A percentile compares a stretch with the other conserved stretches of the same genome.
Evolutionary conservation across 306 rosid genomes (phyloP).

Genomic region (Sphenostylis stenocarpa): DNA sequence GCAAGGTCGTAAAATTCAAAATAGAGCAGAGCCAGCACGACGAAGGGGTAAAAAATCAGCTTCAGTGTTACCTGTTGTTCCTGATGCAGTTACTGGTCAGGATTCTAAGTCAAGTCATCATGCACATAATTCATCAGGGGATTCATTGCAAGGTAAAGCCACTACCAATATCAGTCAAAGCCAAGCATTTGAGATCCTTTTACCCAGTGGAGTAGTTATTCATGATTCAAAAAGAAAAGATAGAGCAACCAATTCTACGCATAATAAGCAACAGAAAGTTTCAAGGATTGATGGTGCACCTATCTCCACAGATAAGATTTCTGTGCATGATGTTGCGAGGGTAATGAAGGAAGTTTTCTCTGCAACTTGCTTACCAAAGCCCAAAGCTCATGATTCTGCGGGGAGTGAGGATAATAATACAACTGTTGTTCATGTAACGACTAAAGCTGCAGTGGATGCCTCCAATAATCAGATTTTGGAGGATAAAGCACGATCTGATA

Average conservation of each 20-base stretch:
- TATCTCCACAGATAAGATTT: slow-evolving; percentile 63
- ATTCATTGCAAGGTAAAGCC: slow-evolving; percentile 48
- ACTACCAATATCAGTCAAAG: slow-evolving; percentile 46
- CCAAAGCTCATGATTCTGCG: slow-evolving; percentile 54
- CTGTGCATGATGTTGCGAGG: slow-evolving; percentile 95
- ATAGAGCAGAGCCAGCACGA: slow-evolving; percentile 69
- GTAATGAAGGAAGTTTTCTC: slow-evolving; percentile 99
- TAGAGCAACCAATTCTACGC: slow-evolving; percentile 50
- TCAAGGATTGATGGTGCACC: slow-evolving; percentile 51
- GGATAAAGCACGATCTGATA: slow-evolving; percentile 30
- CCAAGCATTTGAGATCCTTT: slow-evolving; percentile 51
- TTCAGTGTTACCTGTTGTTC: slow-evolving; percentile 37
- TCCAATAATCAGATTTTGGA: slow-evolving; percentile 26
- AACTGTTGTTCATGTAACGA: slow-evolving; percentile 32
- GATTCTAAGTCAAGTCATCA: slow-evolving; percentile 58
- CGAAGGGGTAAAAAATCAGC: slow-evolving; percentile 80
- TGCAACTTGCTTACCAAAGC: slow-evolving; percentile 70
- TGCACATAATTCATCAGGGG: slow-evolving; percentile 46
- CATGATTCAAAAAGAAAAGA: slow-evolving; percentile 75
- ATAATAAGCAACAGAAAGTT: slow-evolving; percentile 58
- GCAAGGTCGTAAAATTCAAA: slow-evolving; percentile 78
- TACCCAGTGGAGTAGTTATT: slow-evolving; percentile 49
- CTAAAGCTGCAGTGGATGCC: slow-evolving; percentile 37
- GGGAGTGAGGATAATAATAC: slow-evolving; percentile 56
- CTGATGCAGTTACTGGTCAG: slow-evolving; percentile 47